Evolutionary conservation across 805 yeast species (phyloP).

Genomic region (Cyberlindnera maritima): DNA sequence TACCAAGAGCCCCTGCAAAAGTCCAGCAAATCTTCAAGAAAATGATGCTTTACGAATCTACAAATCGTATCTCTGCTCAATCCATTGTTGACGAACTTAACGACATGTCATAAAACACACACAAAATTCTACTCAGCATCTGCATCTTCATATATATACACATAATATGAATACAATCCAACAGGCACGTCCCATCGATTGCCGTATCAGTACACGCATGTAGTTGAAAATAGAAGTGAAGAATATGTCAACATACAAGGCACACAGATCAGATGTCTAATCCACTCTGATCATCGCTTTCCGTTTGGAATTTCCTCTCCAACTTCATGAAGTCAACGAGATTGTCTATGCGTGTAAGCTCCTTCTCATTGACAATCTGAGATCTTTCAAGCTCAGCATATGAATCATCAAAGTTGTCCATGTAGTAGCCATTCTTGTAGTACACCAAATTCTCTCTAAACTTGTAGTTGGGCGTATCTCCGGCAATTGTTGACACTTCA

Average conservation of each 20-base stretch:
- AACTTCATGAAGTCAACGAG: conserved; percentile 25
- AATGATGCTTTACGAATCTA: conserved; percentile 43
- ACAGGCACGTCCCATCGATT: no score
- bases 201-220: no score
- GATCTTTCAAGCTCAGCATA: conserved; percentile 24
- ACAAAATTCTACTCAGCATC: no score
- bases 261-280: background rate
- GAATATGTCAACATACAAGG: no score
- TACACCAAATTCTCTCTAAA: conserved; percentile 22
- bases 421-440: conserved; percentile 28
- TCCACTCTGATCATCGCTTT: background rate
- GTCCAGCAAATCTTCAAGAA: conserved; percentile 33
- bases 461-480: conserved; percentile 28
- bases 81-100: background rate
- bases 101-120: background rate
- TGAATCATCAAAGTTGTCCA: conserved; percentile 22
- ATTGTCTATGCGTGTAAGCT: conserved; percentile 19
- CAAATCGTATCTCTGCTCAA: conserved; percentile 31
- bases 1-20: conserved; percentile 34
- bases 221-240: no score
- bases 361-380: conserved; percentile 20
- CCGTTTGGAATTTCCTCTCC: conserved; percentile 18
- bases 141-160: background rate
- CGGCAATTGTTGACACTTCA: conserved; percentile 26
- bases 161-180: no score